phyloP scores from a whole-genome alignment of 2,329 filamentous ascomycete species.

The Botrytis sinoallii region DNA sequence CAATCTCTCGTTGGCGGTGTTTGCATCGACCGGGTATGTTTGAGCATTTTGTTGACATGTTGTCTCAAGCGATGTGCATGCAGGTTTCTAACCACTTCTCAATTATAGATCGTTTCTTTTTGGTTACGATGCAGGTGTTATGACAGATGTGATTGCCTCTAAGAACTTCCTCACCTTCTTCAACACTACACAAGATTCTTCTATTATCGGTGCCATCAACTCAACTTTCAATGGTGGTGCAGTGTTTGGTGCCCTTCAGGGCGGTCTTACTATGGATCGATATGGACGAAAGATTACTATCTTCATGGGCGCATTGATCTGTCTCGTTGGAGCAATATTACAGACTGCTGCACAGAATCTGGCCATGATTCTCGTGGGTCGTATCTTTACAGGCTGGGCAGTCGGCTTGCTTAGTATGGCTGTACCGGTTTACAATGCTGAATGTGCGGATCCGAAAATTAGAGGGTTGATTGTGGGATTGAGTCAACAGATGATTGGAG shows the following conservation, averaged over 20 bases:
- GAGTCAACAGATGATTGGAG: slow-evolving; percentile 64
- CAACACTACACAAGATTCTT: slow-evolving; percentile 38
- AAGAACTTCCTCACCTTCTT: slow-evolving; percentile 33
- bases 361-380: slow-evolving; percentile 55
- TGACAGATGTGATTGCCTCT: slow-evolving; percentile 36
- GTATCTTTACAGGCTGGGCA: slow-evolving; percentile 54
- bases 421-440: slow-evolving; percentile 63
- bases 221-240: slow-evolving; percentile 61
- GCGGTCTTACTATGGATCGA: slow-evolving; percentile 53
- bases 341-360: slow-evolving; percentile 56
- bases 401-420: slow-evolving; percentile 63
- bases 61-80: neutral
- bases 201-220: slow-evolving; percentile 54
- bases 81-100: slow-evolving; percentile 12
- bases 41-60: neutral
- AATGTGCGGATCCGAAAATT: slow-evolving; percentile 61
- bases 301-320: slow-evolving; percentile 53
- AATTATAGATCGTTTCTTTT: slow-evolving; percentile 41
- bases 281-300: slow-evolving; percentile 59
- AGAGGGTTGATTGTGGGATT: slow-evolving; percentile 58
- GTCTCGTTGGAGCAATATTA: slow-evolving; percentile 57
- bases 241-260: slow-evolving; percentile 42
- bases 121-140: slow-evolving; percentile 39
- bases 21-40: slow-evolving; percentile 41
- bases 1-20: slow-evolving; percentile 43